Percentiles rank a stretch among this genome's conserved stretches.
These are phyloP conservation scores for Pichia terricola DNA, from an alignment of 1,139 yeast species.

Conservation along the genomic window DNA sequence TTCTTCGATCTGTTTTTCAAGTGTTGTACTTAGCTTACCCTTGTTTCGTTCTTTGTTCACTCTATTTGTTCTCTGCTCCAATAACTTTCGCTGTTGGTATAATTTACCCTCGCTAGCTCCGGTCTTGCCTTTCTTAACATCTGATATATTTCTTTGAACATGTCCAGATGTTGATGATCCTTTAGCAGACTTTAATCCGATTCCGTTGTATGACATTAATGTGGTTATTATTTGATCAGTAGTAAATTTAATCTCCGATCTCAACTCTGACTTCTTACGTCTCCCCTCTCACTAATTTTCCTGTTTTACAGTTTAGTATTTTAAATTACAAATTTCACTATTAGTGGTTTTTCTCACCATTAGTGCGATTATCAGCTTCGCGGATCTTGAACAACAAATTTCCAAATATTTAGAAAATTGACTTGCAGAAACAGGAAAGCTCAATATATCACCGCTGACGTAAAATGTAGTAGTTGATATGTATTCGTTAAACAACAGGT, in stretches of 20 bases:
- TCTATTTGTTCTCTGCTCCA: slow-evolving; percentile 13
- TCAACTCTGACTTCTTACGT: too few relatives aligned
- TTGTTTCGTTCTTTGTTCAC: slow-evolving; percentile 15
- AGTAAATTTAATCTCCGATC: too few relatives aligned
- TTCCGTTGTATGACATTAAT: slow-evolving; percentile 56
- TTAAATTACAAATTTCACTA: too few relatives aligned
- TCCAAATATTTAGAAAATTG: too few relatives aligned
- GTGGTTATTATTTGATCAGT: not conserved
- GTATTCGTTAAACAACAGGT: too few relatives aligned
- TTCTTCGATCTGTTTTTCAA: slow-evolving; percentile 31
- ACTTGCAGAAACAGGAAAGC: not conserved
- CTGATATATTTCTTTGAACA: slow-evolving; percentile 43
- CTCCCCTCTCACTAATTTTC: too few relatives aligned
- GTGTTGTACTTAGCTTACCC: slow-evolving; percentile 15
- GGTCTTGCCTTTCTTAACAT: slow-evolving; percentile 18
- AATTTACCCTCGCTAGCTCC: slow-evolving; percentile 26
- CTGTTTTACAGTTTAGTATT: too few relatives aligned
- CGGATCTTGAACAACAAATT: too few relatives aligned
- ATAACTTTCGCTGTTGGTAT: slow-evolving; percentile 28
- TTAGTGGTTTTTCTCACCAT: too few relatives aligned
- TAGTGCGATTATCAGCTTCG: too few relatives aligned
- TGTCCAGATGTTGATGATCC: slow-evolving; percentile 72
- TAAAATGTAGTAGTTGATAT: too few relatives aligned
- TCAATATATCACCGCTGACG: not conserved
- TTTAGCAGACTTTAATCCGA: slow-evolving; percentile 54